Evolutionary conservation across 1,284 basidiomycete genomes (phyloP).

Genomic region (Meira miltonrushii): DNA sequence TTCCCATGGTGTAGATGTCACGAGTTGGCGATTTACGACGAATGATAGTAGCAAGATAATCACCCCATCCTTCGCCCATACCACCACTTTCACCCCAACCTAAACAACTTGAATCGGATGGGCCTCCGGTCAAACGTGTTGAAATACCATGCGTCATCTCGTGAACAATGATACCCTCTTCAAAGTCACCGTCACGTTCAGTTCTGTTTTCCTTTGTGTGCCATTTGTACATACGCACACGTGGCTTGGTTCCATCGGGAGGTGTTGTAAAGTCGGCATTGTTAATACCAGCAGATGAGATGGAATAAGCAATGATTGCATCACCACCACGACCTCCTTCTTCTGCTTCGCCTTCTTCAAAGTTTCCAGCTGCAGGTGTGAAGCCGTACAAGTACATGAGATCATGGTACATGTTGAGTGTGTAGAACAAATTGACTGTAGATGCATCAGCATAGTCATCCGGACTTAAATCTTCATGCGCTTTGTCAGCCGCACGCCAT

Average conservation of each 20-base stretch:
- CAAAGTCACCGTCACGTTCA: slow-evolving; percentile 87
- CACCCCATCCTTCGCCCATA: slow-evolving; percentile 82
- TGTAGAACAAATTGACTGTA: slow-evolving; percentile 33
- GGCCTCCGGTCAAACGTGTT: slow-evolving; percentile 88
- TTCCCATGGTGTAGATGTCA: slow-evolving; percentile 66
- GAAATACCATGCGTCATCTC: slow-evolving; percentile 72
- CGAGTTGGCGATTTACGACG: slow-evolving; percentile 63
- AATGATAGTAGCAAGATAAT: slow-evolving; percentile 57
- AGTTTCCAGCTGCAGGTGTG: slow-evolving; percentile 85
- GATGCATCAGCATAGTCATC: slow-evolving; percentile 23
- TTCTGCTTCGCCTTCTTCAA: slow-evolving; percentile 93
- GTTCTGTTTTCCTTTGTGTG: slow-evolving; percentile 51
- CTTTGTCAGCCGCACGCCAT: slow-evolving; percentile 39
- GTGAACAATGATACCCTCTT: slow-evolving; percentile 56
- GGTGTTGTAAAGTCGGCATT: slow-evolving; percentile 60
- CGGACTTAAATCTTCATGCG: slow-evolving; percentile 29
- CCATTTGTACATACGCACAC: slow-evolving; percentile 97
- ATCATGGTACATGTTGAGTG: slow-evolving; percentile 42
- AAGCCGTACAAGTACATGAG: slow-evolving; percentile 63
- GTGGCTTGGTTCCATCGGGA: slow-evolving; percentile 64
- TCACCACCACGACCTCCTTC: slow-evolving; percentile 80
- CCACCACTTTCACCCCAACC: slow-evolving; percentile 93
- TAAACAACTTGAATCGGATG: slow-evolving; percentile 74
- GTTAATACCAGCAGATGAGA: slow-evolving; percentile 76
- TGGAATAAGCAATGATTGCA: slow-evolving; percentile 87